phyloP scores from a whole-genome alignment of 495 filamentous ascomycete species.

The Parathielavia appendiculata region DNA sequence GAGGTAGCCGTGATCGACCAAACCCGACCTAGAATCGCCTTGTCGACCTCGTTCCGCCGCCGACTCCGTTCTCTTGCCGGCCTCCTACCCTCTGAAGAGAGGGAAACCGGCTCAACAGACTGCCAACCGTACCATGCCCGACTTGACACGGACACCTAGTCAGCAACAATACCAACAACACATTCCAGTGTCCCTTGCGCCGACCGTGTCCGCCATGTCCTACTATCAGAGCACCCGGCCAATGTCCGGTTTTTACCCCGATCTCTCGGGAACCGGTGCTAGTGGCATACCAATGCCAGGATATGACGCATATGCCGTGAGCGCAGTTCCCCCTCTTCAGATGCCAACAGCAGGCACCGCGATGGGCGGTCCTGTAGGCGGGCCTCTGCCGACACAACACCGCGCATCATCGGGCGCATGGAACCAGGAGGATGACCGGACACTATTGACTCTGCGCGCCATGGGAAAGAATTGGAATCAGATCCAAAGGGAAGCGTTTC shows the following conservation, averaged over 20 bases:
- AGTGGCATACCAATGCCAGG: slow-evolving; percentile 26
- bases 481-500: slow-evolving; percentile 64
- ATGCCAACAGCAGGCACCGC: slow-evolving; percentile 26
- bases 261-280: slow-evolving; percentile 25
- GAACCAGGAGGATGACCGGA: slow-evolving; percentile 59
- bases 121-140: slow-evolving; percentile 27
- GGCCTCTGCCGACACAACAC: slow-evolving; percentile 35
- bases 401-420: slow-evolving; percentile 55
- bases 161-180: slow-evolving; percentile 32
- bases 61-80: slow-evolving; percentile 1
- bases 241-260: slow-evolving; percentile 28
- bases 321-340: slow-evolving; percentile 33
- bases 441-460: slow-evolving; percentile 55
- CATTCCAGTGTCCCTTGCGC: slow-evolving; percentile 21
- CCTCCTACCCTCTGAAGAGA: slow-evolving; percentile 9
- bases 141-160: slow-evolving; percentile 30
- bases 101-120: slow-evolving; percentile 8
- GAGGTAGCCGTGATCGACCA: slow-evolving; percentile 1
- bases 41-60: slow-evolving; percentile 6
- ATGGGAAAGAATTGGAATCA: slow-evolving; percentile 66
- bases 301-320: slow-evolving; percentile 39
- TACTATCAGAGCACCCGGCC: slow-evolving; percentile 29
- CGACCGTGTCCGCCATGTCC: slow-evolving; percentile 25
- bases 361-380: slow-evolving; percentile 33
- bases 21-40: slow-evolving; percentile 18